Evolutionary conservation across 441 rosid genomes (phyloP), one percentile per base, ranked within the genome.

Genomic region (Arabidopsis lyrata): DNA sequence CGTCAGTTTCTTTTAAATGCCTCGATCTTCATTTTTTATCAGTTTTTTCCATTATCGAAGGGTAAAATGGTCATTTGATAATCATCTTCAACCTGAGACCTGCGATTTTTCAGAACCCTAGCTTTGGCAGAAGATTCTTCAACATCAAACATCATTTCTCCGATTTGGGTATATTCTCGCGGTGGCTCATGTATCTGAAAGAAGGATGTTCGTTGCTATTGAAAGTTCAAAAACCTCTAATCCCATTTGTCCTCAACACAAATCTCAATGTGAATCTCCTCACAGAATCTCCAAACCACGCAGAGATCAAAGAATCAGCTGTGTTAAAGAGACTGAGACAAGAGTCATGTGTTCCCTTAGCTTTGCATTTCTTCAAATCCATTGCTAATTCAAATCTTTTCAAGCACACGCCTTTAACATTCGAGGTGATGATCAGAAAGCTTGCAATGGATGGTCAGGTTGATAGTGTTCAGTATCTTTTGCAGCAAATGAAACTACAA

Each of bases 401-500:
- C 70, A 81, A 80, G 59, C 99, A 94, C 82, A 92, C 95, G 16
- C 81, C 80, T 15, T 44, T 79, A 22, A 92, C 97, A 32, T 94
- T 90, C 75, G 81, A 77, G 72, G 58, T 78, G 32, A 87, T 92
- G 92, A 84, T 94, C 34, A 76, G 85, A 48, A 90, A 79, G 76
- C 92, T 92, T 48, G 86, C 91, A 8, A 38, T 48, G 5, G 83
- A 77, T 38, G 66, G 81, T 50, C 78, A 90, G 62, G 79, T 86
- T 2, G 94, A 94, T 74, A 78, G 81, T 22, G 87, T 89, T 61
- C 95, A 83, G 69, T 92, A 92, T 76, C 90, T 94, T 77, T 68
- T 92, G 60, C 97, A 94, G 75, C 96, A 89, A 78, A 92, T 94
- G 97, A 94, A 94, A 77, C 77, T 94, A 47, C 97, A 92, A 75